Conservation (phyloP, 2,329 filamentous ascomycete genomes). For the Botrytis elliptica region DNA sequence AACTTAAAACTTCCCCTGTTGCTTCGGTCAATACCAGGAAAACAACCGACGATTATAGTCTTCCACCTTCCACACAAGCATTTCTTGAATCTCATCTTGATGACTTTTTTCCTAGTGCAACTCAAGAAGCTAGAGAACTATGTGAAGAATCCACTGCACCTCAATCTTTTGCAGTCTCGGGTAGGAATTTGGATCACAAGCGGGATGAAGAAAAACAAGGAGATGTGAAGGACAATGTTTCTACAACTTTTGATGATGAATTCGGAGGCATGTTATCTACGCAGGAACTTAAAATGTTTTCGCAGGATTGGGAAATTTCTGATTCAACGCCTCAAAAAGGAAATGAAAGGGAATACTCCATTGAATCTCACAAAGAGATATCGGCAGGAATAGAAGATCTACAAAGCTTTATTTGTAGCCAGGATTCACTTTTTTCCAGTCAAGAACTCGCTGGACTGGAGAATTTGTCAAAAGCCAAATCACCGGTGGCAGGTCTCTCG, state of each 20-base stretch:
- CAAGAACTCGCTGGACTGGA: background rate
- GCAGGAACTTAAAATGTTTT: constrained; percentile 50
- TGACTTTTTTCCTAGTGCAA: constrained; percentile 56
- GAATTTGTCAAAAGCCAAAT: background rate
- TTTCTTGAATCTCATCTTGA: constrained; percentile 52
- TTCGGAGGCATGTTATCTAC: constrained; percentile 37
- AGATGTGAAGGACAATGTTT: background rate
- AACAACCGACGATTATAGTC: background rate
- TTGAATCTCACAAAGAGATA: background rate
- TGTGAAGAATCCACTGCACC: constrained; percentile 40
- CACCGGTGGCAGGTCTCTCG: background rate
- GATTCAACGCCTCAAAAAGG: background rate
- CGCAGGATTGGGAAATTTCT: constrained; percentile 47
- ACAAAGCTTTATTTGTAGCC: background rate
- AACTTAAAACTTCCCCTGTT: constrained; percentile 7
- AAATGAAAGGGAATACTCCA: background rate
- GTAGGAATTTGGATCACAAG: background rate
- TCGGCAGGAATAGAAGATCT: background rate
- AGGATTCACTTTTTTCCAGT: background rate
- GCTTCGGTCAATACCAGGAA: background rate
- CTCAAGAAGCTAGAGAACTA: constrained; percentile 55
- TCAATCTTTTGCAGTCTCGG: background rate
- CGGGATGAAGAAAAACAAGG: background rate
- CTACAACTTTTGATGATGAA: constrained; percentile 7
- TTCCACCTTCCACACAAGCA: constrained; percentile 49